Percentiles rank a stretch among this genome's conserved stretches.
These are phyloP conservation scores for Mortierella sp. DNA, from an alignment of 371 early-diverging fungal genomes.

Conservation along the genomic window DNA sequence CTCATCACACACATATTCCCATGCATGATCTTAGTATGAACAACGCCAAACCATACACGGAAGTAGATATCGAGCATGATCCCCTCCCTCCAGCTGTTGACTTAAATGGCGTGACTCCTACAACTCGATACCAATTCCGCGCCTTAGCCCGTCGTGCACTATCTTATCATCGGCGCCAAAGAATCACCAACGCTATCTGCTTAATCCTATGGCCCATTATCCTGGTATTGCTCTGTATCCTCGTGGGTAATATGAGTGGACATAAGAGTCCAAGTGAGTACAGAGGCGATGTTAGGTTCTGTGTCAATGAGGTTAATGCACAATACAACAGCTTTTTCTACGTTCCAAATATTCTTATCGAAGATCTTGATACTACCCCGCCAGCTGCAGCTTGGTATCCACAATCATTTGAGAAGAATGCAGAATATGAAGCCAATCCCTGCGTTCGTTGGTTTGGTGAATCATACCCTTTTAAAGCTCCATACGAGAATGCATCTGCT, in stretches of 20 bases:
- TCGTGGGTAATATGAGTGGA: neutral
- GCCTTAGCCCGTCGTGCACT: slow-evolving; percentile 63
- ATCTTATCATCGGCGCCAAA: slow-evolving; percentile 73
- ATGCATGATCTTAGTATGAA: slow-evolving; percentile 19
- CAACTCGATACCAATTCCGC: slow-evolving; percentile 40
- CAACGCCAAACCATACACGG: neutral
- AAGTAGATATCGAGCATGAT: slow-evolving; percentile 23
- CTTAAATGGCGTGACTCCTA: slow-evolving; percentile 21
- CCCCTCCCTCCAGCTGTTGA: slow-evolving; percentile 49
- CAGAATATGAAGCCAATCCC: neutral
- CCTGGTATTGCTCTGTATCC: slow-evolving; percentile 58
- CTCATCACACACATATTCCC: slow-evolving; percentile 23
- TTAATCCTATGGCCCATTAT: slow-evolving; percentile 65
- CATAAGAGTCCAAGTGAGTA: neutral
- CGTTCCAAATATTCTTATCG: neutral
- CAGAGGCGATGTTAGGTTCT: slow-evolving; percentile 15
- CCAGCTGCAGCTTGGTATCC: slow-evolving; percentile 27
- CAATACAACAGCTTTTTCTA: neutral
- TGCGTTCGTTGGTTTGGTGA: slow-evolving; percentile 55
- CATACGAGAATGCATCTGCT: slow-evolving; percentile 29
- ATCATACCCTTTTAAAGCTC: slow-evolving; percentile 33
- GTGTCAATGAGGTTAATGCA: slow-evolving; percentile 34
- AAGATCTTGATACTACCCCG: neutral
- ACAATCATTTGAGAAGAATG: neutral
- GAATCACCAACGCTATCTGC: slow-evolving; percentile 71